Base-by-base conservation (phyloP, 345 rosid genomes). In the Linum tenue region DNA sequence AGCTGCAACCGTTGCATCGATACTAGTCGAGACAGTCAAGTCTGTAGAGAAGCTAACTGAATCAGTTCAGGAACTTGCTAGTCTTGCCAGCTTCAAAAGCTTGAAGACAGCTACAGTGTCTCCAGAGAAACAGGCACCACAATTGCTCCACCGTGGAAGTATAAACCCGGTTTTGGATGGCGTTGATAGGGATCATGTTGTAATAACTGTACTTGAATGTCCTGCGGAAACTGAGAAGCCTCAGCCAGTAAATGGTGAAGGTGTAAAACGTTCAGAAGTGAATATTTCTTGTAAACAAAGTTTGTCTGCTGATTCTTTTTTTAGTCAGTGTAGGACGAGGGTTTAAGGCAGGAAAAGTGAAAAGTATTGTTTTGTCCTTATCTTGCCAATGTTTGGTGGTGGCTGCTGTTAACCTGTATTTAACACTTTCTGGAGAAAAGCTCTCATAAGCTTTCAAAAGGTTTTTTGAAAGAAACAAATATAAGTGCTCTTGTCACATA, bases 141-240 rank as follows among this genome's bases (percentile, higher is more conserved):
- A 76, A 59, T 65, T 86, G 62, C 91, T 85, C 67, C 92, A 85
- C 63, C 69, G 73, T 39, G 98, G 86, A 69, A 71, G 22, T 3
- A 72, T 86, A 14, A 84, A 83, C 14, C 91, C 94, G 17, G 80
- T 77, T 66, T 8, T 72, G 17, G 80, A 80, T n/a, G 74, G 67
- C 15, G 77, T 68, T 4, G 53, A 60, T 10, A 51, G 38, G 4
- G 67, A 69, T 55, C 70, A 80, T 51, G 82, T 85, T 70, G 72
- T 81, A 39, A 76, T 85, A 42, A 68, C 38, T 15, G 73, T 82
- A 70, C 63, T 72, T 35, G 82, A 75, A 36, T 3, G 14, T 10
- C 39, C 62, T 3, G 39, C 40, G 2, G 62, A 59, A 59, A 59
- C 15, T 37, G 39, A 5, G 39, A 36, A 59, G 15, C 37, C 37